phyloP scores from a whole-genome alignment of 495 filamentous ascomycete genomes.

The Amorphotheca resinae region DNA sequence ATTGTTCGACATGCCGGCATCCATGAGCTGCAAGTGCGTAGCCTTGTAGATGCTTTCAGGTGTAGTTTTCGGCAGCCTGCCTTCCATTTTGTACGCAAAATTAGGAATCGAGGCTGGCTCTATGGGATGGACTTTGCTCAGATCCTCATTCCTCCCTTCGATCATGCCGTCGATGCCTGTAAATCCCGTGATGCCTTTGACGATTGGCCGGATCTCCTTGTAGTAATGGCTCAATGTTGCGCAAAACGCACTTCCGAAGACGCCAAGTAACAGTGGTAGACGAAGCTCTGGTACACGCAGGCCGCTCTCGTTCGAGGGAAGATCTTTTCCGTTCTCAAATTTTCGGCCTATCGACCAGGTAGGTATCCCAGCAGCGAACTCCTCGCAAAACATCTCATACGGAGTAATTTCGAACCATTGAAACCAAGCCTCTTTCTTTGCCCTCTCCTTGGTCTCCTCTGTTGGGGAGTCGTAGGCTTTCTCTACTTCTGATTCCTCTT shows the following conservation, averaged over 20 bases:
- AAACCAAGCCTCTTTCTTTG: constrained; percentile 75
- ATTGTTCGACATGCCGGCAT: constrained; percentile 97
- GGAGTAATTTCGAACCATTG: constrained; percentile 97
- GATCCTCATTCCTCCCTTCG: constrained; percentile 63
- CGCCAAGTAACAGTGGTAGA: constrained; percentile 70
- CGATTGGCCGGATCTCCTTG: constrained; percentile 71
- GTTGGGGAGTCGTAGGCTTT: constrained; percentile 23
- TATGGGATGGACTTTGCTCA: constrained; percentile 85
- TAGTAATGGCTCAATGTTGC: constrained; percentile 94
- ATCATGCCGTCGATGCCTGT: constrained; percentile 74
- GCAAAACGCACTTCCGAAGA: constrained; percentile 94
- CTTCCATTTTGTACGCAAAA: constrained; percentile 67
- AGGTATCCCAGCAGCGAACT: constrained; percentile 76
- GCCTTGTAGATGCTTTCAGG: constrained; percentile 60
- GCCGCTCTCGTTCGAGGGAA: constrained; percentile 40
- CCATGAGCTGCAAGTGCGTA: constrained; percentile 76
- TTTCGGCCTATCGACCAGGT: constrained; percentile 83
- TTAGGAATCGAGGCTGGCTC: constrained; percentile 84
- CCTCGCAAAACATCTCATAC: constrained; percentile 94
- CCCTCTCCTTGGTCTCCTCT: constrained; percentile 45
- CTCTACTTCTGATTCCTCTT: constrained; percentile 31
- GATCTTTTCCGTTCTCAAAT: constrained; percentile 58
- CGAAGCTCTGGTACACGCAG: constrained; percentile 67
- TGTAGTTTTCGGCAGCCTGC: constrained; percentile 55
- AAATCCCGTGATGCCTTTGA: constrained; percentile 63